Evolutionary conservation across 2,329 filamentous ascomycete genomes (phyloP), one percentile per base, ranked within the genome.

Genomic region (Colletotrichum tamarilloi): DNA sequence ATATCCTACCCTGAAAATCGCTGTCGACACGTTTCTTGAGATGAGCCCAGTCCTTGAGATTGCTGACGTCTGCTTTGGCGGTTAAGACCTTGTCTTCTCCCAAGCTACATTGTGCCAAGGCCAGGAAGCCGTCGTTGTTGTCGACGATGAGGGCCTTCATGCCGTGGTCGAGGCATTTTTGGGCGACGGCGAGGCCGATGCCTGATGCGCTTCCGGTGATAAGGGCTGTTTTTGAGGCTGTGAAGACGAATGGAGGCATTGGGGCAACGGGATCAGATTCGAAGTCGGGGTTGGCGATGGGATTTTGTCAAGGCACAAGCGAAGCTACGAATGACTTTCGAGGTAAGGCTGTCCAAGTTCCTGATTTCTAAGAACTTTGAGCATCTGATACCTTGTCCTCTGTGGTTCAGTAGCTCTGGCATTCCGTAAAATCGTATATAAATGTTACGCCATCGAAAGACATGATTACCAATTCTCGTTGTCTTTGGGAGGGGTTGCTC

Each of bases 151-250:
- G 84, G 5, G 95, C 87, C 68, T 90, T 90, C 93, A 97, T 95
- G 55, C 89, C 90, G 74, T 91, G 85, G 22, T 85, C 84, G 2
- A 89, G 85, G 77, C 93, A 95, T 75, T 92, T 87, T 78, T 90
- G 89, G 2, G 94, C 92, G 9, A 95, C 88, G 0, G 94, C 92
- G 42, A 94, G 89, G 5, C 94, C 94, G 72, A 97, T 92, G 26
- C 94, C 94, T 3, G 91, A 93, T 1, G 93, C 93, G 22, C 90
- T 94, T 74, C 94, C 94, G 0, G 93, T 96, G 81, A 97, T 95
- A 62, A 97, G 87, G 66, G 94, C 94, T 3, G 88, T 91, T 72
- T 88, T 87, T 67, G 28, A 22, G n/a, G 56, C 30, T 16, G 56
- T 26, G 46, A 68, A 68, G 57, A 68, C 30, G 8, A 57, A 49